phyloP scores from a whole-genome alignment of 1,284 basidiomycete species.

The Hymenochaete sp. region DNA sequence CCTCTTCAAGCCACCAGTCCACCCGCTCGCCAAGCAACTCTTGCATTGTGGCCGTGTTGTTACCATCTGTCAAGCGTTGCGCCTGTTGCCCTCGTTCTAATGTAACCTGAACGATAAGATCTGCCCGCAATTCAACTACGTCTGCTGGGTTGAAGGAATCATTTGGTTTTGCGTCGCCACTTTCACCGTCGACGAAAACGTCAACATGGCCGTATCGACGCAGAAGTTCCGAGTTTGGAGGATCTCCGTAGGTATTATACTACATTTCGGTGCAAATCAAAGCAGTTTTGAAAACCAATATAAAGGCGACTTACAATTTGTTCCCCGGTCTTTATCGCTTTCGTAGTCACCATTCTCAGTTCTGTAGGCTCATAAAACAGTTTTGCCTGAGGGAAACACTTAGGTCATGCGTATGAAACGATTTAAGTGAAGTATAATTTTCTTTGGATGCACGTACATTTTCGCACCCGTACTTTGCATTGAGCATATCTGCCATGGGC shows the following conservation, averaged over 20 bases:
- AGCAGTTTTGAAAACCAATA: neutral
- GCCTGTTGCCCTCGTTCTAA: no score
- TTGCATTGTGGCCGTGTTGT: constrained; percentile 22
- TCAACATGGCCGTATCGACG: constrained; percentile 94
- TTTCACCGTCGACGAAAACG: no score
- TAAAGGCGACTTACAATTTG: constrained; percentile 70
- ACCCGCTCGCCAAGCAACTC: constrained; percentile 49
- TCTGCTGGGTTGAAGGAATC: constrained; percentile 76
- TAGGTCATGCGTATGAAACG: neutral
- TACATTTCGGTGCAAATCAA: constrained; percentile 25
- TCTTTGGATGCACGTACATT: constrained; percentile 64
- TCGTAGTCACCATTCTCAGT: constrained; percentile 79
- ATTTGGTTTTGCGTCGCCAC: constrained; percentile 40
- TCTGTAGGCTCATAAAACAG: constrained; percentile 70
- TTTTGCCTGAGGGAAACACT: constrained; percentile 60
- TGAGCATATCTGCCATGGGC: constrained; percentile 93
- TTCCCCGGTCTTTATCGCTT: constrained; percentile 65
- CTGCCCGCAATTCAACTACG: constrained; percentile 77
- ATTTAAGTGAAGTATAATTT: neutral
- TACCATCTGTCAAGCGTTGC: no score
- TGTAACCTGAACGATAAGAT: constrained; percentile 53
- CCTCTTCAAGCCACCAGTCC: constrained; percentile 87
- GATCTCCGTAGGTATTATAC: constrained; percentile 96
- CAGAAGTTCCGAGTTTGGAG: constrained; percentile 90
- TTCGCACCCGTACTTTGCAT: constrained; percentile 78